phyloP scores from a whole-genome alignment of 371 early-diverging fungal species.

The Polyrhizophydium stewartii region DNA sequence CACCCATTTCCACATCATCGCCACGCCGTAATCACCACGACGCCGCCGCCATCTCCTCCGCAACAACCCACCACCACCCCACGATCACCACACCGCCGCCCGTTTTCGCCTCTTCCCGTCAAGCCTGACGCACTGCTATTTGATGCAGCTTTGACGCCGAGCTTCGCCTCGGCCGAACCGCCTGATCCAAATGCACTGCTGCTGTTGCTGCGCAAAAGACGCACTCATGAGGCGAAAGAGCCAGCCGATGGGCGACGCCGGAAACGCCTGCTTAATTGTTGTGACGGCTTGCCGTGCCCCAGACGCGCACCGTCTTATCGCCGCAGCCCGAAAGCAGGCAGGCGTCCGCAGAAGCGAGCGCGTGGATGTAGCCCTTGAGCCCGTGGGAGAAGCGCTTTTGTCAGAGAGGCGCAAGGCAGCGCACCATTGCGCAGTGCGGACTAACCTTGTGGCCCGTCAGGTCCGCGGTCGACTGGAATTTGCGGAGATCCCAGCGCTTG shows the following conservation, averaged over 20 bases:
- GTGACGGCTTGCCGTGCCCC: slow-evolving; percentile 8
- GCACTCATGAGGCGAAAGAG: too few relatives aligned
- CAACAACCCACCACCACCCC: too few relatives aligned
- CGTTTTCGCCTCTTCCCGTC: too few relatives aligned
- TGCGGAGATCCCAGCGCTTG: slow-evolving; percentile 62
- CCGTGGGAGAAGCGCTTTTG: background rate
- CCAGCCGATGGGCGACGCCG: too few relatives aligned
- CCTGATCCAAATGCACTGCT: background rate
- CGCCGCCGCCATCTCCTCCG: too few relatives aligned
- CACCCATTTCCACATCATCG: too few relatives aligned
- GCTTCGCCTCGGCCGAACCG: background rate
- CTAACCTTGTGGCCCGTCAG: slow-evolving; percentile 64
- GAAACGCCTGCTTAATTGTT: too few relatives aligned
- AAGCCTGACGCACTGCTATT: too few relatives aligned
- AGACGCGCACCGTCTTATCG: slow-evolving; percentile 57
- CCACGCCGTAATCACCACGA: too few relatives aligned
- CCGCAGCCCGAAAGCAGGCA: slow-evolving; percentile 60
- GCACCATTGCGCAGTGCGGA: background rate
- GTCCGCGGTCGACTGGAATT: slow-evolving; percentile 44
- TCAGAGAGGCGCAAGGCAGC: background rate
- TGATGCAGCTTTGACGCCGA: too few relatives aligned
- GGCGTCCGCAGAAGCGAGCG: slow-evolving; percentile 46
- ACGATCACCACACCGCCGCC: too few relatives aligned
- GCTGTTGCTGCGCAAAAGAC: too few relatives aligned
- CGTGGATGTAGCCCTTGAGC: slow-evolving; percentile 51